Percentiles rank a stretch among this genome's conserved stretches.
Conservation (phyloP, 805 yeast genomes). For the Scheffersomyces stipitis region DNA sequence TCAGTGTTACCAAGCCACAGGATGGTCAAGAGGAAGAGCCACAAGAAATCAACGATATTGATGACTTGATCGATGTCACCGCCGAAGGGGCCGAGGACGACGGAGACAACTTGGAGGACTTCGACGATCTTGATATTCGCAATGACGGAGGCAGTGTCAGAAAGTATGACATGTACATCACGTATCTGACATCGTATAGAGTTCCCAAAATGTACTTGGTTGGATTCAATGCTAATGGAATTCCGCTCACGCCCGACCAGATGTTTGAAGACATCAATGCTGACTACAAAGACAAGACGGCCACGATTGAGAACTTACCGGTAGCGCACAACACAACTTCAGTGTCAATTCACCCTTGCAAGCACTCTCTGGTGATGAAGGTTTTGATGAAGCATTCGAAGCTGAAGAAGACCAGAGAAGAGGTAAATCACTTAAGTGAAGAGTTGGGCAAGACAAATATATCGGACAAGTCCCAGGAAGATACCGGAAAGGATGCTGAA, state of each 20-base stretch:
- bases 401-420: constrained; percentile 33
- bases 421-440: constrained; percentile 28
- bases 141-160: constrained; percentile 46
- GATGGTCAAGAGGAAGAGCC: constrained; percentile 3
- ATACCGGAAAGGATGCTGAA: constrained; percentile 26
- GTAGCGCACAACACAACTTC: constrained; percentile 71
- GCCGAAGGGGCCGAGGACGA: constrained; percentile 36
- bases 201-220: constrained; percentile 93
- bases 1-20: constrained; percentile 3
- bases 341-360: constrained; percentile 94
- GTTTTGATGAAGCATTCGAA: constrained; percentile 75
- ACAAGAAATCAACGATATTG: constrained; percentile 41
- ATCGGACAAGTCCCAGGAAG: constrained; percentile 28
- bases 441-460: constrained; percentile 51
- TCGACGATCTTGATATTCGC: constrained; percentile 32
- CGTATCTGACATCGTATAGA: constrained; percentile 91
- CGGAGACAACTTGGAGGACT: constrained; percentile 23
- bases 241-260: constrained; percentile 79
- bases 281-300: constrained; percentile 94
- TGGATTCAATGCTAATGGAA: constrained; percentile 81
- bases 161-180: constrained; percentile 83
- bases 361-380: constrained; percentile 92
- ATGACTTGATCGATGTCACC: constrained; percentile 45
- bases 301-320: constrained; percentile 92
- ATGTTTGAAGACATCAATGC: constrained; percentile 94